Evolutionary conservation across 768 basidiomycete species (phyloP), one percentile per base, ranked within the genome.

Genomic region (Cubamyces lactineus): DNA sequence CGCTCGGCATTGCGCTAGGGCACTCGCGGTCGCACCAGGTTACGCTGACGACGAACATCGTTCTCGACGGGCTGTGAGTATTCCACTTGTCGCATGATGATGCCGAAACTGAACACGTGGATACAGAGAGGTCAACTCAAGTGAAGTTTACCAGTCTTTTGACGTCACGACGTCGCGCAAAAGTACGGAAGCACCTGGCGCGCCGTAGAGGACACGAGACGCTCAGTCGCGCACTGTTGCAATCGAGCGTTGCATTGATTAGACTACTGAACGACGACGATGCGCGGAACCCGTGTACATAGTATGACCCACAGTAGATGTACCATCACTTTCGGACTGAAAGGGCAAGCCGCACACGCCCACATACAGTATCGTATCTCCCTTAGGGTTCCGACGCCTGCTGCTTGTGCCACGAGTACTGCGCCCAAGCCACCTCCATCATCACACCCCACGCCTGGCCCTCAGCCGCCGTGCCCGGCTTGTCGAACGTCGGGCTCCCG

Each of bases 401-500:
- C 3, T 16, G 46, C 26, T 23, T 38, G 53, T 53, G 59, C 19
- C 11, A 19, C 17, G 48, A 23, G 49, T 63, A 63, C 39, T 65
- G 45, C 17, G 59, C 60, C 46, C 57, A 59, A 2, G 65, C 67
- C 5, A 62, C 57, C 46, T 66, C 63, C 67, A 65, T 65, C 34
- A 67, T 15, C 4, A 67, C 54, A 3, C 28, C 68, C 64, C 64
- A 66, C 17, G 66, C 69, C 51, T 68, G 67, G 7, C 67, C 69
- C 46, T 68, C 69, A 21, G 67, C 65, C 4, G 68, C 69, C 3
- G 70, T 71, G 1, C 67, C 69, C 9, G 65, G 45, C 24, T 47
- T 46, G 51, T 70, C 63, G 42, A 71, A 71, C 2, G 47, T 64
- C 2, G 69, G 70, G 21, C 67, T 67, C 12, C 70, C 69, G 52